Base-by-base conservation (phyloP, 163 green algal genomes). In the Chloromonas sp. region DNA sequence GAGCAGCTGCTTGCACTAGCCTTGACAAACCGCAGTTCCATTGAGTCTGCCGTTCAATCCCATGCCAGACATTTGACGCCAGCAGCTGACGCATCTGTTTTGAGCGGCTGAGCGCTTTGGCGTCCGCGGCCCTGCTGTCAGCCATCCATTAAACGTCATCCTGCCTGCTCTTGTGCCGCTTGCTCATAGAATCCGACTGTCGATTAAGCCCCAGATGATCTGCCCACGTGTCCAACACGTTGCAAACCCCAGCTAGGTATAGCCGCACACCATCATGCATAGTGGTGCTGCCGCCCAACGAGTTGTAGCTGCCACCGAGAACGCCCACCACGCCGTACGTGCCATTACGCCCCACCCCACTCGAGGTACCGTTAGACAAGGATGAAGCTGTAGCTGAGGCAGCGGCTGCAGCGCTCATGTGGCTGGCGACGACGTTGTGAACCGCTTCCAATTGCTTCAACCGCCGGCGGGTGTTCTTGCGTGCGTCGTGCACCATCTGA, bases 401-500 rank as follows among this genome's bases (percentile, higher is more conserved):
- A 13, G 59, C n/a, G 11, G n/a, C 59, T 11, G n/a, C 60, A 14
- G 71, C 13, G 13, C 13, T 71, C 58, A 15, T 3, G 79, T 82
- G 79, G 1, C 1, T 57, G 14, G 77, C 15, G 15, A 74, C 61
- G 61, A 74, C 58, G 5, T 59, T 36, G 70, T 84, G 60, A 61
- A 85, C 60, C 11, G 70, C 81, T 15, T 85, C 81, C 74, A 88
- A 59, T 77, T 88, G 85, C 13, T 82, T 60, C 82, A 88, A 77
- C 76, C 85, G 81, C 74, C 85, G 81, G n/a, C 60, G 61, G 14
- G 85, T 78, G 66, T 88, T 84, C 82, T 88, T 88, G 13, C 78
- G 81, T 5, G 85, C 85, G 11, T 88, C 85, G 59, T 82, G 76
- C n/a, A 88, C 77, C 58, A 88, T 85, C 61, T 85, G 81, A 1